Percentiles rank a stretch among this genome's conserved stretches.
Conservation (phyloP, 2,329 filamentous ascomycete species). For the Colletotrichum lini region DNA sequence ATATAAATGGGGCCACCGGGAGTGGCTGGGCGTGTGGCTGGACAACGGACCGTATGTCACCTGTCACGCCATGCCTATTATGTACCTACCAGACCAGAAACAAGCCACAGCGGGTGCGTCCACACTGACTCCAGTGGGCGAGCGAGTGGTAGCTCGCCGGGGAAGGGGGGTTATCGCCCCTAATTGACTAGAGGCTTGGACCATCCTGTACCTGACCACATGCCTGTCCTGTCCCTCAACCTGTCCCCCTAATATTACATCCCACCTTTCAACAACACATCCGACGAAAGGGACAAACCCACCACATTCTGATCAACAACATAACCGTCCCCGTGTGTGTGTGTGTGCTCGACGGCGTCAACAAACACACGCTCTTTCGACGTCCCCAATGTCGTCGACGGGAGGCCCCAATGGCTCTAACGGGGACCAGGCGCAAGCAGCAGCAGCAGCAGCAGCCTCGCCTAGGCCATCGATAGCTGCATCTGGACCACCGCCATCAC, state of each 20-base stretch:
- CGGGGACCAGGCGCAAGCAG: constrained; percentile 45
- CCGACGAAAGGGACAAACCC: constrained; percentile 19
- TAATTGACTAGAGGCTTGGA: constrained; percentile 21
- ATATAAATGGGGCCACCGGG: constrained; percentile 15
- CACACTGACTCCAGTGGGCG: constrained; percentile 17
- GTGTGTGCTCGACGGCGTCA: constrained; percentile 23
- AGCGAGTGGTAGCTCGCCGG: constrained; percentile 11
- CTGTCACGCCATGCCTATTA: too few relatives aligned
- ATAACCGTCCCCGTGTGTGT: constrained; percentile 15
- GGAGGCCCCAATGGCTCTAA: constrained; percentile 55
- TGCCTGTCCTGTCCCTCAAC: constrained; percentile 30
- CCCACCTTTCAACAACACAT: constrained; percentile 19
- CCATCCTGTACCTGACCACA: constrained; percentile 30
- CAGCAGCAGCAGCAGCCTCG: constrained; percentile 37
- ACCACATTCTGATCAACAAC: constrained; percentile 9
- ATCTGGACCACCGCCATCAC: constrained; percentile 43
- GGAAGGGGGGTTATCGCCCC: constrained; percentile 22
- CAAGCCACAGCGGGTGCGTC: constrained; percentile 31
- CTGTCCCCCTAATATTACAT: constrained; percentile 33
- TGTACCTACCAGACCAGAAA: background rate
- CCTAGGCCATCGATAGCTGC: constrained; percentile 43
- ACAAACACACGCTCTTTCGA: constrained; percentile 4
- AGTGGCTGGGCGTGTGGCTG: constrained; percentile 31
- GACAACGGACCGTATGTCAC: background rate
- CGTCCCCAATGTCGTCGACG: constrained; percentile 53